Percentiles rank a stretch among this genome's conserved stretches.
phyloP scores from a whole-genome alignment of 768 basidiomycete species.

The Rhodosporidiobolus sp. region DNA sequence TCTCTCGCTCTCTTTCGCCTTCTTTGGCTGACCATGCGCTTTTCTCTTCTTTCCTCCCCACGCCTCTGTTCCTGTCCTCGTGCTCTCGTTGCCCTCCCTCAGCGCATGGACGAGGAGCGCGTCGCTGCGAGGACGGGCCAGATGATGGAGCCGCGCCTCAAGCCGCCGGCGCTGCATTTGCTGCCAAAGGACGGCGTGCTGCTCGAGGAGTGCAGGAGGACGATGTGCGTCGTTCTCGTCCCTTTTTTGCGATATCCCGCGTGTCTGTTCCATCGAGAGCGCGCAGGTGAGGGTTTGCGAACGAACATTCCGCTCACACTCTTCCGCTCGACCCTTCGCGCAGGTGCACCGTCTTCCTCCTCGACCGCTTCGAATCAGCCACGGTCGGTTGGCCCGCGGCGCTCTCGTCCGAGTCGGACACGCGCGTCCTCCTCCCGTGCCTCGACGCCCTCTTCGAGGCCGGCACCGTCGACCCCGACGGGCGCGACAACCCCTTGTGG shows the following conservation, averaged over 20 bases:
- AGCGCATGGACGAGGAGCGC: slow-evolving; percentile 41
- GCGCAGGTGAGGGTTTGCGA: too few relatives aligned
- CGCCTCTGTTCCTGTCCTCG: background rate
- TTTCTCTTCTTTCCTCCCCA: background rate
- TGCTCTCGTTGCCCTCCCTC: background rate
- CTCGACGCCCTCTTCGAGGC: slow-evolving; percentile 27
- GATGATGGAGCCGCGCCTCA: slow-evolving; percentile 23
- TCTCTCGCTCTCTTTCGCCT: too few relatives aligned
- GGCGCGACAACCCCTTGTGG: slow-evolving; percentile 29
- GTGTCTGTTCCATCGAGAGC: background rate
- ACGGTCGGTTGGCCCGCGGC: slow-evolving; percentile 35
- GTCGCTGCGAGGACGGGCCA: slow-evolving; percentile 12
- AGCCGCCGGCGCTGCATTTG: slow-evolving; percentile 36
- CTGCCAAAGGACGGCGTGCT: slow-evolving; percentile 34
- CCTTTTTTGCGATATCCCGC: background rate
- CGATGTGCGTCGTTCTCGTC: slow-evolving; percentile 17
- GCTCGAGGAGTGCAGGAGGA: slow-evolving; percentile 37
- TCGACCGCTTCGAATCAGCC: slow-evolving; percentile 38
- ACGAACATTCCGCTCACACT: background rate
- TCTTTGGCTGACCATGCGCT: background rate
- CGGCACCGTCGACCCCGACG: slow-evolving; percentile 10
- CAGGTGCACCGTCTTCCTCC: slow-evolving; percentile 36
- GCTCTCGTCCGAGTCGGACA: slow-evolving; percentile 30
- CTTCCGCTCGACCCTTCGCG: background rate
- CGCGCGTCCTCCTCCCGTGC: slow-evolving; percentile 39